A percentile compares a stretch with the other conserved stretches of the same genome.
These are phyloP conservation scores for Cylindrotheca fusiformis DNA, from an alignment of 108 stramenopile species.

Conservation along the genomic window DNA sequence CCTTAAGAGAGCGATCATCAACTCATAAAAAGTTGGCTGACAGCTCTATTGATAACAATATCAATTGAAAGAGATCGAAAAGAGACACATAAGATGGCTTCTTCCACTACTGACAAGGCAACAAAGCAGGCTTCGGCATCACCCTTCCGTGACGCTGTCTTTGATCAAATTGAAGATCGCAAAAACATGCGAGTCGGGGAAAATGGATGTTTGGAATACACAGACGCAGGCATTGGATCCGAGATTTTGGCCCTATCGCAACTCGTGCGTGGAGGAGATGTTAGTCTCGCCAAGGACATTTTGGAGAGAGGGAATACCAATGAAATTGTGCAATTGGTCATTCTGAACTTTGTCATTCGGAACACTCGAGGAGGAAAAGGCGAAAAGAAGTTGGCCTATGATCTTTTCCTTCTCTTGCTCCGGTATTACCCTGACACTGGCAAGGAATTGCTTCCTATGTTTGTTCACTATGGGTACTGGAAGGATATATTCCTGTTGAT, in stretches of 20 bases:
- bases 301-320: not conserved
- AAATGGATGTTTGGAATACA: conserved; percentile 23
- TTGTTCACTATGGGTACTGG: conserved; percentile 45
- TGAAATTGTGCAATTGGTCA: conserved; percentile 18
- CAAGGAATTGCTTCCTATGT: conserved; percentile 17
- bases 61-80: no score
- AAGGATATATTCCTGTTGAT: conserved; percentile 27
- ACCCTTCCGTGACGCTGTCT: not conserved
- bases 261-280: conserved; percentile 23
- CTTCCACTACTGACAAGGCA: no score
- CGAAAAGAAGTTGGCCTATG: conserved; percentile 29
- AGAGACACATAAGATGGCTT: no score
- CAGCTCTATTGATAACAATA: no score
- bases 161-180: not conserved
- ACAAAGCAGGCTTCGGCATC: no score
- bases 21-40: no score
- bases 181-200: conserved; percentile 16
- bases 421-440: conserved; percentile 16
- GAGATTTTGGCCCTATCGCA: conserved; percentile 10
- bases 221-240: conserved; percentile 9
- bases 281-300: not conserved
- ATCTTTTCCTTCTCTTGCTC: conserved; percentile 15
- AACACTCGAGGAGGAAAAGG: conserved; percentile 51
- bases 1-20: no score
- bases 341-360: conserved; percentile 37